Evolutionary conservation across 2,329 filamentous ascomycete genomes (phyloP), one percentile per base, ranked within the genome.

Genomic region (Emericellopsis cladophorae): DNA sequence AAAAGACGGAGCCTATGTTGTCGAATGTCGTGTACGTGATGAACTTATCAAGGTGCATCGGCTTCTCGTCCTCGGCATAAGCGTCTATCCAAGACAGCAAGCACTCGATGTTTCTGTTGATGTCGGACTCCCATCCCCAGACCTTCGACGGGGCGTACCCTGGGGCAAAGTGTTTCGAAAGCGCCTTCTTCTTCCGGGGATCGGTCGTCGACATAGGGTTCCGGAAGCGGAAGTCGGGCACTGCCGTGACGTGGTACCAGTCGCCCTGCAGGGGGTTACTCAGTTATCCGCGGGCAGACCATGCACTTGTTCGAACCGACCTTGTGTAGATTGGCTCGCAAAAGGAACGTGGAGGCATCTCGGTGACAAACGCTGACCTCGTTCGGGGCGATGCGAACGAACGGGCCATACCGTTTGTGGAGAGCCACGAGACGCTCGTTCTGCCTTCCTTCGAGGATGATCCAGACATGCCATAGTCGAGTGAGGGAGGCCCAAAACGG

Each of bases 401-500:
- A 21, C 18, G 18, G 18, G 18, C 38, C 31, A 32, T 40, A 24
- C 38, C 33, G 18, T 10, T 40, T 16, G 18, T 40, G 38, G 12
- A 40, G 31, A n/a, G 18, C 38, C 6, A 18, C 15, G 26, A 40
- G 7, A 16, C n/a, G 15, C n/a, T 32, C 26, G 23, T 40, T 40
- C 18, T 40, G 38, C 31, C 22, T 40, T 15, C 38, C 38, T 22
- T 34, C 10, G 16, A 31, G 18, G 18, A 40, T 40, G 9, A 12
- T 7, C 10, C 12, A 32, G 12, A 40, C 38, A 22, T 40, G 38
- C 38, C 38, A 40, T 15, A 40, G 14, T 4, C 38, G 26, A 15
- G 38, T 23, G 9, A 40, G 18, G 11, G 38, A 40, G n/a, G 38
- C 38, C 38, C 18, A 24, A 31, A 40, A 32, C 5, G 38, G 38